A percentile compares a stretch with the other conserved stretches of the same genome.
Evolutionary conservation across 495 filamentous ascomycete species (phyloP).

Genomic region (Hypoxylon fragiforme): DNA sequence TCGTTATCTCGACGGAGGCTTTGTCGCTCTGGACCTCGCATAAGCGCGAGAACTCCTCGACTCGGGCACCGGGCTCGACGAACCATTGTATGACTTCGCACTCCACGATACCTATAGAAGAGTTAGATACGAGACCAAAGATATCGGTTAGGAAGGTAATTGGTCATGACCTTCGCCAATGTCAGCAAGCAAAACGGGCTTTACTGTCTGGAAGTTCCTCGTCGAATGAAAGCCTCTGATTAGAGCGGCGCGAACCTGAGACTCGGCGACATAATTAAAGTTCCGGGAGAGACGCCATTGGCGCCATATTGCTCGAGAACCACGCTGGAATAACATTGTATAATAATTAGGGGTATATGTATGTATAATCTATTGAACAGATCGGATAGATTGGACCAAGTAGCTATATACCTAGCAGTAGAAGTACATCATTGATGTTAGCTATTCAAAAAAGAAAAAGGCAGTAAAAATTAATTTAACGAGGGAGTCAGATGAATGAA

Average conservation of each 20-base stretch:
- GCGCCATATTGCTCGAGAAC: constrained; percentile 45
- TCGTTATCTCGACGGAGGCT: constrained; percentile 98
- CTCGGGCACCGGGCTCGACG: constrained; percentile 90
- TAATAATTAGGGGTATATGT: background rate
- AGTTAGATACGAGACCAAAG: constrained; percentile 7
- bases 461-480: no score
- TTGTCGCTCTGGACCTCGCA: constrained; percentile 99
- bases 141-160: background rate
- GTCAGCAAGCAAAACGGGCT: constrained; percentile 90
- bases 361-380: constrained; percentile 9
- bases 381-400: no score
- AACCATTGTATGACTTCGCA: constrained; percentile 99
- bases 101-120: constrained; percentile 80
- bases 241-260: constrained; percentile 38
- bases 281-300: constrained; percentile 46
- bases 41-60: constrained; percentile 96
- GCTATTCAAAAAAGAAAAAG: constrained; percentile 3
- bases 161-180: constrained; percentile 96
- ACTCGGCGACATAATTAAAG: constrained; percentile 38
- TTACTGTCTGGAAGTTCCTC: constrained; percentile 61
- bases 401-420: no score
- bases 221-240: constrained; percentile 64
- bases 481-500: no score
- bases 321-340: constrained; percentile 51
- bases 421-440: no score